phyloP scores from a whole-genome alignment of 2,329 filamentous ascomycete genomes.

The Rosellinia necatrix region DNA sequence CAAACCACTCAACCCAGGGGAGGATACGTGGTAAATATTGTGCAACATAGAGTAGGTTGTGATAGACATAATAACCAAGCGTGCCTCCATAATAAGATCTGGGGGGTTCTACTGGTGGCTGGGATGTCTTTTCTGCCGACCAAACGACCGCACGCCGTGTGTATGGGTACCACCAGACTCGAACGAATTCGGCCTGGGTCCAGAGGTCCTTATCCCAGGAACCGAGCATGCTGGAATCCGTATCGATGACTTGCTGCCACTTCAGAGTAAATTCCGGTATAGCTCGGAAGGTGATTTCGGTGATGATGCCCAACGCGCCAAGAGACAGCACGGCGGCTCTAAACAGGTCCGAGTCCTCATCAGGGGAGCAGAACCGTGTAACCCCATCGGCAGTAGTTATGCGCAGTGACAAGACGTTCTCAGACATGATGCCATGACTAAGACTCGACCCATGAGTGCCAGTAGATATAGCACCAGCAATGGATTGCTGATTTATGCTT shows the following conservation, averaged over 20 bases:
- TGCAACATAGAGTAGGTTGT: conserved; percentile 82
- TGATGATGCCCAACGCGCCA: conserved; percentile 88
- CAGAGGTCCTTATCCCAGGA: conserved; percentile 78
- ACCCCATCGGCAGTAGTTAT: conserved; percentile 83
- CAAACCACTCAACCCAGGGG: conserved; percentile 92
- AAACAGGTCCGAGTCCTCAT: conserved; percentile 78
- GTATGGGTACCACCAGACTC: conserved; percentile 98
- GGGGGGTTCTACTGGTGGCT: conserved; percentile 62
- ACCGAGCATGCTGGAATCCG: conserved; percentile 69
- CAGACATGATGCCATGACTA: conserved; percentile 80
- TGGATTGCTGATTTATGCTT: conserved; percentile 92
- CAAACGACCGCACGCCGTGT: conserved; percentile 86
- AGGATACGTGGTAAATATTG: conserved; percentile 79
- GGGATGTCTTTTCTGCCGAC: conserved; percentile 79
- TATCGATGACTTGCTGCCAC: conserved; percentile 81
- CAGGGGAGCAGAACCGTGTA: conserved; percentile 70
- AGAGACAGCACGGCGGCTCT: conserved; percentile 85
- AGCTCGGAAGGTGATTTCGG: conserved; percentile 83
- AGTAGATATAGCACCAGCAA: conserved; percentile 90
- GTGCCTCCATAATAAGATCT: conserved; percentile 79
- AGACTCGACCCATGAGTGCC: conserved; percentile 91
- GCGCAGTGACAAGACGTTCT: conserved; percentile 73
- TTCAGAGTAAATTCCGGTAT: conserved; percentile 80
- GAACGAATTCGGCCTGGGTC: conserved; percentile 84
- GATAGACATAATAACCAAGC: conserved; percentile 88